Conservation (phyloP, 352 stramenopile genomes). For the Globisporangium spiculum region DNA sequence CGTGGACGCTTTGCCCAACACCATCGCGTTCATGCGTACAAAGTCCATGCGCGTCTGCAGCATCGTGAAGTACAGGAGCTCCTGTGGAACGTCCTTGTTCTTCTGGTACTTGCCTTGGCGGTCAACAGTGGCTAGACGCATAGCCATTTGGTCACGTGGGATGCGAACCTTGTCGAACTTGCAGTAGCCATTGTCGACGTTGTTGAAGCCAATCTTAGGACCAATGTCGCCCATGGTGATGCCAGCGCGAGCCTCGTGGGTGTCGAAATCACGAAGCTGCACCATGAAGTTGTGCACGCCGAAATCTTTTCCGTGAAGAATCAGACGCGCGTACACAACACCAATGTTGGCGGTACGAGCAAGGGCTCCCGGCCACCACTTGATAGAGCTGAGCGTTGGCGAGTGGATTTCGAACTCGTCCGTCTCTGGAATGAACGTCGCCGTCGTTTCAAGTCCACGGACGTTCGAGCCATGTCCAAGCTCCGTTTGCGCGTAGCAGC, state of each 20-base stretch:
- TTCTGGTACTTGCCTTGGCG: background rate
- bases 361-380: constrained; percentile 96
- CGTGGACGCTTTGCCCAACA: constrained; percentile 71
- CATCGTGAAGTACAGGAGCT: background rate
- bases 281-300: constrained; percentile 98
- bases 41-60: background rate
- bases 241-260: constrained; percentile 43
- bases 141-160: background rate
- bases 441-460: constrained; percentile 93
- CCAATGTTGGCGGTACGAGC: constrained; percentile 93
- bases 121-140: background rate
- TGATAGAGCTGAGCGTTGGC: constrained; percentile 92
- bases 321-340: constrained; percentile 84
- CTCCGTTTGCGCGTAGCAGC: constrained; percentile 88
- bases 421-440: constrained; percentile 86
- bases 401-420: constrained; percentile 95
- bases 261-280: constrained; percentile 89
- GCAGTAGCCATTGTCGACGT: background rate
- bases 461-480: constrained; percentile 88
- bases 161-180: background rate
- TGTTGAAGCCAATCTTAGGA: constrained; percentile 29
- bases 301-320: constrained; percentile 77
- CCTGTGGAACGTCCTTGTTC: background rate
- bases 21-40: background rate
- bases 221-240: constrained; percentile 66